phyloP scores from a whole-genome alignment of 2,329 filamentous ascomycete species.

The Diaporthe velutina region DNA sequence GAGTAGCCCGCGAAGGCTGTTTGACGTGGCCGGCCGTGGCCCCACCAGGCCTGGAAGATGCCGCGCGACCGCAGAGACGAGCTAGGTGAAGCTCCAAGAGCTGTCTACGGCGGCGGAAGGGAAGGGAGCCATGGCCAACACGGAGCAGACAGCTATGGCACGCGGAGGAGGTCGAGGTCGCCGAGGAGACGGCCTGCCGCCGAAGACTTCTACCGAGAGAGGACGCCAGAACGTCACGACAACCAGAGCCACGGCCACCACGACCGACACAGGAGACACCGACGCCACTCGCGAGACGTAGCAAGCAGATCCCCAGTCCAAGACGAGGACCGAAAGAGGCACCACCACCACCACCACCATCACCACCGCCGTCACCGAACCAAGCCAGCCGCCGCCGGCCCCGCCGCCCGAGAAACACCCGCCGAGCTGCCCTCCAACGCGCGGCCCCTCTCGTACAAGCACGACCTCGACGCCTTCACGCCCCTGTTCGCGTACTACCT shows the following conservation, averaged over 20 bases:
- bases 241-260: neutral
- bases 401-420: neutral
- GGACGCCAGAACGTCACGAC: neutral
- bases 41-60: neutral
- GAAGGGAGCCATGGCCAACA: neutral
- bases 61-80: constrained; percentile 15
- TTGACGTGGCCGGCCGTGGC: neutral
- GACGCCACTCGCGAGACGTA: constrained; percentile 8
- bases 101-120: neutral
- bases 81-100: neutral
- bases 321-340: constrained; percentile 22
- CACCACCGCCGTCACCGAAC: constrained; percentile 1
- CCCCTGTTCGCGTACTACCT: constrained; percentile 87
- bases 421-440: constrained; percentile 74
- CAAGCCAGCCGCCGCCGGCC: neutral
- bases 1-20: neutral
- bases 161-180: constrained; percentile 22
- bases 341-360: constrained; percentile 16
- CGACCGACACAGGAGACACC: constrained; percentile 7
- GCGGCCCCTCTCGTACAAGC: constrained; percentile 71
- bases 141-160: neutral
- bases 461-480: constrained; percentile 75
- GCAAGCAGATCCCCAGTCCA: neutral
- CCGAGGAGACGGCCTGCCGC: constrained; percentile 31
- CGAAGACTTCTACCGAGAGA: constrained; percentile 33